Conservation (phyloP, 1,139 yeast genomes). For the Diutina mesorugosa region DNA sequence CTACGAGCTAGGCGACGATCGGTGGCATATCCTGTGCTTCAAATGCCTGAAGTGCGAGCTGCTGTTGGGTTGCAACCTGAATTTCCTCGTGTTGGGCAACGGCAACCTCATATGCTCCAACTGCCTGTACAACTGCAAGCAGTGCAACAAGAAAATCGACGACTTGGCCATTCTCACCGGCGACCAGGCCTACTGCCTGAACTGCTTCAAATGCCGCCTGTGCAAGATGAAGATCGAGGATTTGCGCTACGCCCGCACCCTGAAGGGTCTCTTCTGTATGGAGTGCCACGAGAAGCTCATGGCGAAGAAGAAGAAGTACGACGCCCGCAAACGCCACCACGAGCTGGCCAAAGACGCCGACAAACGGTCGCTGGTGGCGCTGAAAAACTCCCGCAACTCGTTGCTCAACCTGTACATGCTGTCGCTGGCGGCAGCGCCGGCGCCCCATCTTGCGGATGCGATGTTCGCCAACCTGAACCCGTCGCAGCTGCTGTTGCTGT, state of each 20-base stretch:
- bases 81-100: conserved; percentile 82
- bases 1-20: conserved; percentile 74
- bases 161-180: conserved; percentile 95
- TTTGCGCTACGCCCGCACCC: conserved; percentile 82
- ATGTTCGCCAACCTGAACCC: not conserved
- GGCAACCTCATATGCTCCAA: conserved; percentile 85
- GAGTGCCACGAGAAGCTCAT: conserved; percentile 78
- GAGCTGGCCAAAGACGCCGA: not conserved
- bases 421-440: not conserved
- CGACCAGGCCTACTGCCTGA: conserved; percentile 87
- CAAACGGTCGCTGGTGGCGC: conserved; percentile 3
- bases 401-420: conserved; percentile 2
- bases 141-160: conserved; percentile 82
- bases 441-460: not conserved
- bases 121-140: conserved; percentile 82
- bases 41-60: conserved; percentile 74
- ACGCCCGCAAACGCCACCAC: conserved; percentile 18
- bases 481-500: not conserved
- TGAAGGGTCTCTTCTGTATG: conserved; percentile 91
- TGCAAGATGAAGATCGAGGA: conserved; percentile 86
- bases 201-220: conserved; percentile 82
- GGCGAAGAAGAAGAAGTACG: conserved; percentile 49
- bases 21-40: conserved; percentile 95
- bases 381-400: conserved; percentile 7
- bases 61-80: conserved; percentile 74